phyloP scores from a whole-genome alignment of 768 basidiomycete genomes.

The Phaeotremella skinneri region DNA sequence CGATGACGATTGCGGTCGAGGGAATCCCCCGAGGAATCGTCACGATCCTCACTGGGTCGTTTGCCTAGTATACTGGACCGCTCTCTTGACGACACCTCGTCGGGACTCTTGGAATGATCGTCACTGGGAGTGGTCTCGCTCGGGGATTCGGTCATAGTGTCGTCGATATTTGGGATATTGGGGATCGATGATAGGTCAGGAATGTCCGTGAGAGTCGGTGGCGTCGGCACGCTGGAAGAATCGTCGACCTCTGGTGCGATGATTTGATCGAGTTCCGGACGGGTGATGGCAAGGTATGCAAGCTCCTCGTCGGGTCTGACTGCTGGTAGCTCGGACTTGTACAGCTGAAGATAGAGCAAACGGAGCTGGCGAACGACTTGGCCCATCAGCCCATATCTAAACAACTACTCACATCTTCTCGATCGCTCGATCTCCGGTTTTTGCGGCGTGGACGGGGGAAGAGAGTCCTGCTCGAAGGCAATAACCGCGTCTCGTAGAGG shows the following conservation, averaged over 20 bases:
- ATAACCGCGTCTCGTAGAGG: conserved; percentile 46
- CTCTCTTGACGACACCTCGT: conserved; percentile 1
- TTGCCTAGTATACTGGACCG: conserved; percentile 39
- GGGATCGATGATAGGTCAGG: conserved; percentile 17
- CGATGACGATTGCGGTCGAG: conserved; percentile 17
- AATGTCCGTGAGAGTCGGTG: conserved; percentile 21
- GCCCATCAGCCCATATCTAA: background rate
- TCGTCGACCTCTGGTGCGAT: conserved; percentile 18
- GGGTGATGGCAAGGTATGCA: conserved; percentile 50
- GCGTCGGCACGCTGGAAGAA: conserved; percentile 4
- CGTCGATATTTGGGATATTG: background rate
- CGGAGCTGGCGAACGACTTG: conserved; percentile 42
- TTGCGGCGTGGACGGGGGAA: background rate
- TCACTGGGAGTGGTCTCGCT: background rate
- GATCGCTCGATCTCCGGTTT: conserved; percentile 44
- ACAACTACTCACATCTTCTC: conserved; percentile 37
- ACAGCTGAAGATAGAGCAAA: conserved; percentile 38
- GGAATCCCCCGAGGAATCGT: conserved; percentile 27
- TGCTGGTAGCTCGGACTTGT: conserved; percentile 35
- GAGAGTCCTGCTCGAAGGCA: conserved; percentile 28
- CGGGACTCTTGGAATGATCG: background rate
- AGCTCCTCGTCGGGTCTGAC: conserved; percentile 48
- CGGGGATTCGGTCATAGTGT: background rate
- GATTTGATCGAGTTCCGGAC: conserved; percentile 41
- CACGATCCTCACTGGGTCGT: conserved; percentile 45